Base-by-base conservation (phyloP, 805 yeast species). In the Kluyveromyces lactis region DNA sequence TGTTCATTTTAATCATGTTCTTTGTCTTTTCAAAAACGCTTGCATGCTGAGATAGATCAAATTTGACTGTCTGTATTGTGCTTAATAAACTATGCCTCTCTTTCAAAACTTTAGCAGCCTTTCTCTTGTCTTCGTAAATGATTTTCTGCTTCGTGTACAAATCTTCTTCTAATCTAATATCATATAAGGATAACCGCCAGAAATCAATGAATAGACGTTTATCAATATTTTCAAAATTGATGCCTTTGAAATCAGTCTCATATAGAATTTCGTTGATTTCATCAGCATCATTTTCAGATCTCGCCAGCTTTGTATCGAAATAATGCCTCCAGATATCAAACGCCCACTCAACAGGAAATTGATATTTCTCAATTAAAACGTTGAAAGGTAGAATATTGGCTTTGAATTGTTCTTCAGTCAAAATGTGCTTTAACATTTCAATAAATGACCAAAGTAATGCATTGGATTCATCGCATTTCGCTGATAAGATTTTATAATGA, bases 121-220 rank as follows among this genome's bases (percentile, higher is more conserved):
- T 27, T 8, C 40, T 18, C 30, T 48, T 46, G n/a, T 36, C 45
- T 31, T 51, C 53, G 5, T 51, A 15, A 3, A 11, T 39, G 6
- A 26, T 38, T 26, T 50, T 50, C 43, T 77, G 80, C 2, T 53
- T 51, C 10, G 65, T 66, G 53, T 89, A 87, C 2, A 74, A 53
- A 1, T 52, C 47, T 5, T 62, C 61, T 2, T 75, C 70, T 52
- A 61, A 80, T 43, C 73, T 72, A 24, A 87, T 73, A 50, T 87
- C 95, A 52, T 81, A 79, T 6, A 86, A 60, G 0, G 81, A 71
- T 26, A 82, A 63, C 44, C 68, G 75, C 96, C 95, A 89, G 50
- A 87, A 89, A 1, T 72, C 63, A 2, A 66, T 61, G 50, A 71
- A 84, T 21, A 86, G 61, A 0, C 64, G 67, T 11, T 59, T 53